phyloP scores from a whole-genome alignment of 202 grass and related monocot species.

The Hordeum pubiflorum region DNA sequence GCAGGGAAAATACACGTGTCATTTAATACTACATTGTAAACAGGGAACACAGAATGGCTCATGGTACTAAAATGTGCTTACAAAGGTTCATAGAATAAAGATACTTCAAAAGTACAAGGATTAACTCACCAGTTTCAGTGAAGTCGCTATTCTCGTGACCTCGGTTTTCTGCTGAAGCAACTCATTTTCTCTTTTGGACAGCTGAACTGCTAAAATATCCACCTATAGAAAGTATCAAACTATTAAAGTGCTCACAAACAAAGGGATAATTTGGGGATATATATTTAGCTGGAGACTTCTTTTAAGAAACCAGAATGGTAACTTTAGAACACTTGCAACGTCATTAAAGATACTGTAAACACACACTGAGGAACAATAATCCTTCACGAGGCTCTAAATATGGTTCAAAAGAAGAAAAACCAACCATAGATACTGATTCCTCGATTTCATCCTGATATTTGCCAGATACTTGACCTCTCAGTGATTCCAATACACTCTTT shows the following conservation, averaged over 20 bases:
- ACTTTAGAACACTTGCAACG: not conserved
- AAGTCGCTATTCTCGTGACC: slow-evolving; percentile 66
- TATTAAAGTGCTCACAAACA: not conserved
- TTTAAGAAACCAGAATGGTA: not conserved
- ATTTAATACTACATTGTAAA: not conserved
- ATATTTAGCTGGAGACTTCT: not conserved
- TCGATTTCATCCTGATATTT: slow-evolving; percentile 68
- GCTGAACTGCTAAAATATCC: slow-evolving; percentile 63
- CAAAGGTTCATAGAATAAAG: slow-evolving; percentile 15
- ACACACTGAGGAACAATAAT: slow-evolving; percentile 1
- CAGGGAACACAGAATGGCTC: not conserved
- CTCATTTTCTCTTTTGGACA: slow-evolving; percentile 75
- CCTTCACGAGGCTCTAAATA: slow-evolving; percentile 1
- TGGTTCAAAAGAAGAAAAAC: slow-evolving; percentile 23
- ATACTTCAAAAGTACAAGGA: not conserved
- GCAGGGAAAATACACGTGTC: not conserved
- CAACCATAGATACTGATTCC: slow-evolving; percentile 65
- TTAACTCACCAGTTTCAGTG: slow-evolving; percentile 61
- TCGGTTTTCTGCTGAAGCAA: slow-evolving; percentile 81
- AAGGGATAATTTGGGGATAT: not conserved
- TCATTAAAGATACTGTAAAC: slow-evolving; percentile 8
- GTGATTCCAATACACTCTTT: slow-evolving; percentile 50
- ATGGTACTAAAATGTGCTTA: slow-evolving; percentile 9
- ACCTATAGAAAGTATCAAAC: slow-evolving; percentile 39
- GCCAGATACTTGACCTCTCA: slow-evolving; percentile 41